Conservation (phyloP, 768 basidiomycete species). For the Amanita exitialis region DNA sequence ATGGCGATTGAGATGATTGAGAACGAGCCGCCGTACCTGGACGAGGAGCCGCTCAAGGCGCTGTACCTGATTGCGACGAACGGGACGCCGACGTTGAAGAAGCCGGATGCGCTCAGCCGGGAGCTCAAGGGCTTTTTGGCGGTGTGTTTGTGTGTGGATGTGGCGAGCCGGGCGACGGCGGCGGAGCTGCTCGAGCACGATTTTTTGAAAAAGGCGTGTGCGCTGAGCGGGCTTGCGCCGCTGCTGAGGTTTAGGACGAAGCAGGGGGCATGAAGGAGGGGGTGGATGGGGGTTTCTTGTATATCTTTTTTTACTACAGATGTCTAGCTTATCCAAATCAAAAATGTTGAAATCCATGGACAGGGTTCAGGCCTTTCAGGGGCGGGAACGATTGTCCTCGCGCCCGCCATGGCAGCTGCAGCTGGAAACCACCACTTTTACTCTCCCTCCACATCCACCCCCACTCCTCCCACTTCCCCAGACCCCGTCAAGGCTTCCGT, state of each 20-base stretch:
- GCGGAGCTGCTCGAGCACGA: conserved; percentile 89
- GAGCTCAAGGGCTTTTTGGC: conserved; percentile 96
- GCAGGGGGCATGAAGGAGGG: no score
- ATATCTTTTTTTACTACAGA: no score
- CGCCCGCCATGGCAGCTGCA: no score
- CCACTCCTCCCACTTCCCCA: no score
- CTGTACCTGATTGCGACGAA: conserved; percentile 96
- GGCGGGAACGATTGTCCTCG: no score
- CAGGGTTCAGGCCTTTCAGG: no score
- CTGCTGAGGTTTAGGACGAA: conserved; percentile 75
- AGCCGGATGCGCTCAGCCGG: conserved; percentile 81
- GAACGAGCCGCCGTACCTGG: conserved; percentile 92
- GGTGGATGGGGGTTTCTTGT: no score
- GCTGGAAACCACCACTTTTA: no score
- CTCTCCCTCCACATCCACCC: no score
- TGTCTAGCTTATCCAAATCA: no score
- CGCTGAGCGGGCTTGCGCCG: conserved; percentile 73
- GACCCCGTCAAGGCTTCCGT: conserved; percentile 56
- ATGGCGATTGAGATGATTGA: conserved; percentile 99
- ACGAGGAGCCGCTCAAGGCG: conserved; percentile 92
- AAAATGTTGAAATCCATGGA: no score
- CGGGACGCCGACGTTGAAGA: conserved; percentile 96
- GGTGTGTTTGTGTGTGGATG: conserved; percentile 97
- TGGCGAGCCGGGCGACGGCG: conserved; percentile 85
- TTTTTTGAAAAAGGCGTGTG: conserved; percentile 86